Evolutionary conservation across 345 rosid genomes (phyloP).

Genomic region (Schrenkiella parvula): DNA sequence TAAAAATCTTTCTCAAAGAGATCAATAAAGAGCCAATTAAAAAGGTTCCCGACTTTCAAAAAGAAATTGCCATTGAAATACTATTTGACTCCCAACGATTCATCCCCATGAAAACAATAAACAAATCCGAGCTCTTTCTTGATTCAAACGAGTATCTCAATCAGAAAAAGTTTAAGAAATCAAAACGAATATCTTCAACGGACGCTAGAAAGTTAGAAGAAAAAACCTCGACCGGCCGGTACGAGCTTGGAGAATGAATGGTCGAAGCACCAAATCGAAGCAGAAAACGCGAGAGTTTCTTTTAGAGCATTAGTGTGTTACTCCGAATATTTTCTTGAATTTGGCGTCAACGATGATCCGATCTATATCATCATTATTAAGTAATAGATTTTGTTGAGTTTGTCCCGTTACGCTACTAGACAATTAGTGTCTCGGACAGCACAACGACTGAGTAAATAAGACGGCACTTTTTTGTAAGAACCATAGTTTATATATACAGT

Average conservation of each 20-base stretch:
- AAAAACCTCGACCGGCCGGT: background rate
- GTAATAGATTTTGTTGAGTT: background rate
- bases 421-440: background rate
- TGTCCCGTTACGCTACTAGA: background rate
- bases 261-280: background rate
- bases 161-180: background rate
- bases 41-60: background rate
- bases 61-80: background rate
- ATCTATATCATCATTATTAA: background rate
- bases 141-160: background rate
- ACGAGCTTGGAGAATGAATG: background rate
- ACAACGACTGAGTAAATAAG: background rate
- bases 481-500: background rate
- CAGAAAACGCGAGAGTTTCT: background rate
- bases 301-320: background rate
- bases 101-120: background rate
- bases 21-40: too few species aligned
- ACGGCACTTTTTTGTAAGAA: background rate
- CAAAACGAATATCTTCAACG: background rate
- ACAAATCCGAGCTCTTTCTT: background rate
- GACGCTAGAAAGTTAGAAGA: background rate
- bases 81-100: background rate
- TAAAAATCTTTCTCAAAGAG: background rate
- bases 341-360: constrained; percentile 8
- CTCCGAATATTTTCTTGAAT: background rate